These are phyloP conservation scores for Obelidium mucronatum DNA, from an alignment of 192 early-diverging fungal species.

Conservation along the genomic window DNA sequence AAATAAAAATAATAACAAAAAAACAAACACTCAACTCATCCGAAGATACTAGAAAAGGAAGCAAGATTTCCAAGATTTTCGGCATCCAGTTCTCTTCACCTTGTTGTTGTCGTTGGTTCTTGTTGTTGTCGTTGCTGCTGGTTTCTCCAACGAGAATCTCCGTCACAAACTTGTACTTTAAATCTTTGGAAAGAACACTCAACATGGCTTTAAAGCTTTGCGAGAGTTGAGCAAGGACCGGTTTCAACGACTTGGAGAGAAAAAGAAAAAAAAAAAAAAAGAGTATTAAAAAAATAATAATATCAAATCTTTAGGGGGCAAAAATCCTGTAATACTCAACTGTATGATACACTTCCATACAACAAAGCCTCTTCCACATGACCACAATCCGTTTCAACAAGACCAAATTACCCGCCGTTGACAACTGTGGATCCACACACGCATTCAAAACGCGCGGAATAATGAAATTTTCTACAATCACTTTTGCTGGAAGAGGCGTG, in stretches of 20 bases:
- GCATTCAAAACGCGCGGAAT: slow-evolving; percentile 17
- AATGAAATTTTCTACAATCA: slow-evolving; percentile 16
- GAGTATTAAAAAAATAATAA: background rate
- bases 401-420: background rate
- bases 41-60: slow-evolving; percentile 27
- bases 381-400: slow-evolving; percentile 3
- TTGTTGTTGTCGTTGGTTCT: background rate
- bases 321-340: slow-evolving; percentile 1
- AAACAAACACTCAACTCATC: background rate
- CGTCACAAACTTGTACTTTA: slow-evolving; percentile 10
- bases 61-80: slow-evolving; percentile 22
- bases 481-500: slow-evolving; percentile 1
- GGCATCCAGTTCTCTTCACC: slow-evolving; percentile 34
- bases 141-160: slow-evolving; percentile 15
- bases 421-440: background rate
- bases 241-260: too few relatives aligned
- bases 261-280: background rate
- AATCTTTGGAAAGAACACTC: background rate
- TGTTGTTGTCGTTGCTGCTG: background rate
- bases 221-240: too few relatives aligned
- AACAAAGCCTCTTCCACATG: slow-evolving; percentile 33
- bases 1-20: background rate
- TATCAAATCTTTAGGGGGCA: background rate
- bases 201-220: slow-evolving; percentile 24
- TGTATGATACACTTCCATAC: background rate